Evolutionary conservation across 2,329 filamentous ascomycete genomes (phyloP), one percentile per base, ranked within the genome.

Genomic region (Eurotiales sp.): DNA sequence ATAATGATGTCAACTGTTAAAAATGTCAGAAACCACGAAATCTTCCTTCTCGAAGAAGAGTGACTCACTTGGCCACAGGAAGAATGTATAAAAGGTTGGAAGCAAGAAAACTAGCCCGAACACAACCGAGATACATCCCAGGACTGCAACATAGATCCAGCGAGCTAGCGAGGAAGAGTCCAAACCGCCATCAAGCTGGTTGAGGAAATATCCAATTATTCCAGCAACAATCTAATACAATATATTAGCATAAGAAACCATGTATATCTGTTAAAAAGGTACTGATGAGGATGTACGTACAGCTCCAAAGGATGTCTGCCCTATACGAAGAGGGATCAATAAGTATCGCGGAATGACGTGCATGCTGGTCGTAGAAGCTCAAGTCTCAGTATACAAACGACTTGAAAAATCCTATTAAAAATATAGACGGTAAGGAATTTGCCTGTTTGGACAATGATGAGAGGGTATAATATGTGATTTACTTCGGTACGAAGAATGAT

Each of bases 101-200:
- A 91, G 75, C 22, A 90, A 75, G 81, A 86, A 88, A 55, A 91
- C 65, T 22, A 91, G 69, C 4, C 81, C 76, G n/a, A 88, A 73
- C 34, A 91, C 66, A 50, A 90, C 82, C 14, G 84, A 82, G 15
- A 91, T 62, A 17, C 77, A 83, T 2, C 87, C 84, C 30, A 90
- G 77, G n/a, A 88, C 81, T 62, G 87, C 81, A 39, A 86, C 81
- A 74, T 89, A 91, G 70, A 91, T 88, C 72, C 85, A 84, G 50
- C 86, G 83, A 32, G 78, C 82, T 30, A 79, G 72, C 15, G 76
- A 71, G 76, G 80, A 84, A 53, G 74, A 68, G 48, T 76, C 74
- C 30, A 73, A 67, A 29, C 72, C 58, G 17, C 72, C 55, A 42
- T 72, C 72, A 2, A 70, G 59, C 17, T 19, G 10, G 64, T 82